Base-by-base conservation (phyloP, 2,329 filamentous ascomycete species). In the Gyromitra esculenta region DNA sequence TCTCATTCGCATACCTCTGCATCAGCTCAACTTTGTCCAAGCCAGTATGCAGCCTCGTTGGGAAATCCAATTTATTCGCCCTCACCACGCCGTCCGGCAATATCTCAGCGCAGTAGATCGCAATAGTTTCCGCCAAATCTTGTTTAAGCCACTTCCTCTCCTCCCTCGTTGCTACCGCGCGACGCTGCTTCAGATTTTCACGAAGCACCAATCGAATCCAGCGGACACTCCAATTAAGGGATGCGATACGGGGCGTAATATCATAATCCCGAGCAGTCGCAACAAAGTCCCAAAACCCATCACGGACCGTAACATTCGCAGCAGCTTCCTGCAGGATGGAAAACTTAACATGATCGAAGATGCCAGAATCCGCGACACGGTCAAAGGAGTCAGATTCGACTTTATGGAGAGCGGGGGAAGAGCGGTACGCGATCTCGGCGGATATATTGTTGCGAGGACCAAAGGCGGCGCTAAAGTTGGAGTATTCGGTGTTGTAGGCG, bases 81-180 rank as follows among this genome's bases (percentile, higher is more conserved):
- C 25, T 65, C 6, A 77, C 31, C 8, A 77, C 8, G 11, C 66
- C 71, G 0, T 57, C 31, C 0, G 75, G 75, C 3, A 77, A 41
- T 50, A 77, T 67, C 67, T 77, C 75, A 5, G 75, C 50, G 57
- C 75, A 79, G 62, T 75, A 75, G 5, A 79, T 76, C 9, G 52
- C 70, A 18, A 79, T 25, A 15, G 37, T 64, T 21, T 79, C 77
- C 1, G 79, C 59, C 39, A 78, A 72, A 75, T 79, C 79, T 35
- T 75, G 73, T 18, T 72, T 73, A 13, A 75, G 39, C 72, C 65
- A 75, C 31, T 81, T 75, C 50, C 79, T 77, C 8, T 75, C 77
- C 21, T 79, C 79, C 69, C 81, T 81, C 13, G 79, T 76, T 13
- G 78, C 77, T 7, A 76, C 78, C 41, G 78, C 78, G 18, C 50